Evolutionary conservation across 768 basidiomycete genomes (phyloP).

Genomic region (Russula foetens): DNA sequence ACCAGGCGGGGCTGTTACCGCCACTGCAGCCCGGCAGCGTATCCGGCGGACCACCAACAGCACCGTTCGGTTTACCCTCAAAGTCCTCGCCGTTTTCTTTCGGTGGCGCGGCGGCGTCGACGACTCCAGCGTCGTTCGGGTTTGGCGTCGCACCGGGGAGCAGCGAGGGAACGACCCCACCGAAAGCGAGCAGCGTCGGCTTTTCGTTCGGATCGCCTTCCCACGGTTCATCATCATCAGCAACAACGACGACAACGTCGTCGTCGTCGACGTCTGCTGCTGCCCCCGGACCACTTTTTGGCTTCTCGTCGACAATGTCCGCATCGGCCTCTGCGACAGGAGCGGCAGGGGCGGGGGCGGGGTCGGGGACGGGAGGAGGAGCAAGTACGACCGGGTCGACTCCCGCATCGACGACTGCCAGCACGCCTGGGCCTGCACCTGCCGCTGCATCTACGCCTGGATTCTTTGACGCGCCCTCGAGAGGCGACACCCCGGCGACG

Average conservation of each 20-base stretch:
- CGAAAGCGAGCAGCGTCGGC: constrained; percentile 10
- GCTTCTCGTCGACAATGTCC: not conserved
- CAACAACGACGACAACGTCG: not conserved
- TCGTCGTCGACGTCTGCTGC: not conserved
- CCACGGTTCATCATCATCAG: not conserved
- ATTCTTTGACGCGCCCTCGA: not conserved
- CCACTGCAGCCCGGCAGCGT: not conserved
- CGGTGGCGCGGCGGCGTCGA: not conserved
- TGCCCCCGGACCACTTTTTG: not conserved
- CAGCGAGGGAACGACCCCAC: not conserved
- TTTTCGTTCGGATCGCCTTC: constrained; percentile 20
- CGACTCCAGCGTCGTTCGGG: constrained; percentile 7
- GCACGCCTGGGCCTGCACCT: not conserved
- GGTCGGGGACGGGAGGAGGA: too few species aligned
- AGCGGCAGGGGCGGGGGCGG: not conserved
- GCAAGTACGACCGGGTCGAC: not conserved
- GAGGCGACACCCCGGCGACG: constrained; percentile 22
- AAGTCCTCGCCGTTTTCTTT: constrained; percentile 8
- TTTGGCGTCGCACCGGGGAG: constrained; percentile 8
- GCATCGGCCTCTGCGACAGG: not conserved
- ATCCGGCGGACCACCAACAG: not conserved
- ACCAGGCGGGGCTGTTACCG: not conserved
- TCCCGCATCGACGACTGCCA: not conserved
- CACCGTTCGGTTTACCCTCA: constrained; percentile 1
- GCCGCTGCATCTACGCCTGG: not conserved